phyloP scores from a whole-genome alignment of 2,329 filamentous ascomycete genomes.

The Chrysosporium queenslandicum region DNA sequence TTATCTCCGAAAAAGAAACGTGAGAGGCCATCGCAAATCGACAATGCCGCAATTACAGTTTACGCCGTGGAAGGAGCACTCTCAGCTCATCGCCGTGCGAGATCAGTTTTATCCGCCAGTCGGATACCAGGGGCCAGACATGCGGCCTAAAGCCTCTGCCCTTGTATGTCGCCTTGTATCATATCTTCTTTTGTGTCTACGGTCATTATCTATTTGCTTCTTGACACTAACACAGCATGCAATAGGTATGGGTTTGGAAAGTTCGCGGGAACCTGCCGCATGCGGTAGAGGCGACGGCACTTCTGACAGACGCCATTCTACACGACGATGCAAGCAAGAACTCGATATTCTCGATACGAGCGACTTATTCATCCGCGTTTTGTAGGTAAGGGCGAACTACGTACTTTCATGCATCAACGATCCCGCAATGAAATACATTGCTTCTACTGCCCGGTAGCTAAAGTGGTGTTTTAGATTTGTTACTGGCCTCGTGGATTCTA shows the following conservation, averaged over 20 bases:
- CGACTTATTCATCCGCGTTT: conserved; percentile 38
- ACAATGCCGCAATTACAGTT: conserved; percentile 34
- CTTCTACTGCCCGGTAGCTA: too few species aligned
- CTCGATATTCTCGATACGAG: conserved; percentile 37
- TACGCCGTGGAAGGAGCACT: conserved; percentile 34
- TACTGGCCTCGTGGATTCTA: conserved; percentile 37
- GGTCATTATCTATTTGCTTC: conserved; percentile 3
- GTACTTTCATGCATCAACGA: neutral
- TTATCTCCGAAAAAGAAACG: too few species aligned
- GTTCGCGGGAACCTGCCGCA: conserved; percentile 37
- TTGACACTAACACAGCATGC: neutral
- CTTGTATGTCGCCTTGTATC: conserved; percentile 30
- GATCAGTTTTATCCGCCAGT: conserved; percentile 32
- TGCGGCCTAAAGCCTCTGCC: conserved; percentile 32
- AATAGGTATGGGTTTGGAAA: conserved; percentile 38
- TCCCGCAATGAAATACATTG: neutral
- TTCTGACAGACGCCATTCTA: conserved; percentile 39
- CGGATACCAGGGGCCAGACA: conserved; percentile 27
- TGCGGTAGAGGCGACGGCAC: conserved; percentile 38
- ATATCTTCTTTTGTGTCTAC: conserved; percentile 1
- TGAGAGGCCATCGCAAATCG: neutral
- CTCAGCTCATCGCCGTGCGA: conserved; percentile 31
- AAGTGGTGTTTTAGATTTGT: conserved; percentile 30
- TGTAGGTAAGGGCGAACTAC: conserved; percentile 28
- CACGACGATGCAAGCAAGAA: conserved; percentile 34